A percentile compares a stretch with the other conserved stretches of the same genome.
Evolutionary conservation across 2,329 filamentous ascomycete genomes (phyloP).

Genomic region (Pyrenochaeta sp.): DNA sequence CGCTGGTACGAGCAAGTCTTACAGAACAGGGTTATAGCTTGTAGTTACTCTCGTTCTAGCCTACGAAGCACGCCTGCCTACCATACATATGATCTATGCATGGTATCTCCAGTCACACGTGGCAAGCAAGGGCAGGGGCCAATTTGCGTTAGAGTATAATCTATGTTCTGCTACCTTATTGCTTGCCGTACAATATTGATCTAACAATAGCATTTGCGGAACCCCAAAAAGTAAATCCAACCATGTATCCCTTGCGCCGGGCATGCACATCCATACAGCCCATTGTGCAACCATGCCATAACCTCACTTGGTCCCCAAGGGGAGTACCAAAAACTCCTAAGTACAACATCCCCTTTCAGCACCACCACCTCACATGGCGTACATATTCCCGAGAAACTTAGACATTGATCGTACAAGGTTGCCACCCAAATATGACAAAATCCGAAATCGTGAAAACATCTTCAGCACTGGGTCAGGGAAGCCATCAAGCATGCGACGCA

Average conservation of each 20-base stretch:
- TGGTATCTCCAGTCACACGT: not conserved
- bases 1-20: too few relatives aligned
- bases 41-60: too few relatives aligned
- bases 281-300: slow-evolving; percentile 10
- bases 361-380: not conserved
- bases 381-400: slow-evolving; percentile 9
- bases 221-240: not conserved
- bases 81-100: too few relatives aligned
- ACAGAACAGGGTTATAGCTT: too few relatives aligned
- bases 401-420: slow-evolving; percentile 24
- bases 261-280: slow-evolving; percentile 12
- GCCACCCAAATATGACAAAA: slow-evolving; percentile 13
- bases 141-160: not conserved
- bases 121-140: not conserved
- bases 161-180: slow-evolving; percentile 9
- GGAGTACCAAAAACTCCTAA: slow-evolving; percentile 2
- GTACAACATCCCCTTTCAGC: not conserved
- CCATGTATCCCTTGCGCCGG: slow-evolving; percentile 10
- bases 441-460: slow-evolving; percentile 11
- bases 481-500: too few relatives aligned
- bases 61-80: too few relatives aligned
- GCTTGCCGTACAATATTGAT: slow-evolving; percentile 5
- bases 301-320: slow-evolving; percentile 6
- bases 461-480: too few relatives aligned
- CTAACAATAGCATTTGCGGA: slow-evolving; percentile 10